phyloP scores from a whole-genome alignment of 1,139 yeast genomes.

The Scheffersomyces segobiensis region DNA sequence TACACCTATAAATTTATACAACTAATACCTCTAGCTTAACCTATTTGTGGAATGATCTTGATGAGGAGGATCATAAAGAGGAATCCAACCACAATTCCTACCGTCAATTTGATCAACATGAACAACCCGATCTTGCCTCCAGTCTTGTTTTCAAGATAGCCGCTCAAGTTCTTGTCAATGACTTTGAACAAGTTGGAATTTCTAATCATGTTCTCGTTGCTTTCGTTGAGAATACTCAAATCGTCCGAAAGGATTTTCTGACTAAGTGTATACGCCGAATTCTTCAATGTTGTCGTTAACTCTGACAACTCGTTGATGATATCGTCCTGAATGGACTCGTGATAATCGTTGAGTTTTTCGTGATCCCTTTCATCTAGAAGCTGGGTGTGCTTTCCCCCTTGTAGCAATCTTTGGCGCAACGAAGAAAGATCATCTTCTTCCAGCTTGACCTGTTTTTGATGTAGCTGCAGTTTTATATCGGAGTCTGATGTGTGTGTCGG shows the following conservation, averaged over 20 bases:
- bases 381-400: constrained; percentile 22
- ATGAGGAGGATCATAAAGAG: constrained; percentile 22
- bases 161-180: constrained; percentile 41
- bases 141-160: constrained; percentile 34
- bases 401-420: constrained; percentile 27
- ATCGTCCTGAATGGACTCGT: constrained; percentile 46
- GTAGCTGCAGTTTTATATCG: constrained; percentile 3
- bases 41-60: constrained; percentile 14
- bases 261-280: constrained; percentile 38
- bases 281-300: constrained; percentile 35
- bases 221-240: constrained; percentile 32
- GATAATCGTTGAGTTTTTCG: constrained; percentile 32
- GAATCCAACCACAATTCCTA: constrained; percentile 24
- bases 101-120: constrained; percentile 33
- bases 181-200: constrained; percentile 38
- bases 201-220: constrained; percentile 38
- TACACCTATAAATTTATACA: neutral
- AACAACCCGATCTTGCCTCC: constrained; percentile 40
- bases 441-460: constrained; percentile 11
- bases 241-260: constrained; percentile 37
- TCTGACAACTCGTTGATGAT: constrained; percentile 38
- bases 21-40: neutral
- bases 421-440: constrained; percentile 18
- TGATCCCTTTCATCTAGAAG: constrained; percentile 11
- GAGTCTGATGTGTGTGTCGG: constrained; percentile 1